Conservation (phyloP, 306 rosid species). For the Lupinus albus region DNA sequence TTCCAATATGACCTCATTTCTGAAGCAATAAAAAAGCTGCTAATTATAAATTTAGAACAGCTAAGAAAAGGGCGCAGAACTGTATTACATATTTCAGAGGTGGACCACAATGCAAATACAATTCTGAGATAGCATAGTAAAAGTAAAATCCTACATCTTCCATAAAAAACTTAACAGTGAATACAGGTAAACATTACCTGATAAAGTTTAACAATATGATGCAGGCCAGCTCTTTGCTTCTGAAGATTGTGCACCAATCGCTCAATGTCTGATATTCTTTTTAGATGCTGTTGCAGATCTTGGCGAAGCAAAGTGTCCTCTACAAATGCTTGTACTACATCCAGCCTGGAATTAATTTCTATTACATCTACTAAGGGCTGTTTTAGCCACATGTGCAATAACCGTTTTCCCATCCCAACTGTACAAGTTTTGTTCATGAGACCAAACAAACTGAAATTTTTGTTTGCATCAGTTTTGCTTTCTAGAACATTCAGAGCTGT, state of each 20-base stretch:
- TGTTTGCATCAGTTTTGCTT: slow-evolving; percentile 93
- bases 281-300: slow-evolving; percentile 88
- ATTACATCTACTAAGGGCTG: slow-evolving; percentile 84
- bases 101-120: slow-evolving; percentile 38
- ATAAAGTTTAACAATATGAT: slow-evolving; percentile 89
- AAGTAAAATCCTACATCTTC: slow-evolving; percentile 1
- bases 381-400: slow-evolving; percentile 92
- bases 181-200: slow-evolving; percentile 57
- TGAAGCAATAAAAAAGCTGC: slow-evolving; percentile 2
- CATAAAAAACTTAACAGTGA: slow-evolving; percentile 27
- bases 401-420: slow-evolving; percentile 96
- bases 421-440: slow-evolving; percentile 97
- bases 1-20: slow-evolving; percentile 1
- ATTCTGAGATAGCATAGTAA: slow-evolving; percentile 31
- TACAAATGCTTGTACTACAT: slow-evolving; percentile 89
- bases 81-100: slow-evolving; percentile 25
- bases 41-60: slow-evolving; percentile 2
- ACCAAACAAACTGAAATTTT: slow-evolving; percentile 94
- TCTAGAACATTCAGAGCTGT: slow-evolving; percentile 89
- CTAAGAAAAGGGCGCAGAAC: not conserved
- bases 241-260: slow-evolving; percentile 74
- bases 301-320: slow-evolving; percentile 84
- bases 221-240: slow-evolving; percentile 87
- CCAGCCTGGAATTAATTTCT: slow-evolving; percentile 81
- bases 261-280: slow-evolving; percentile 88